Base-by-base conservation (phyloP, 352 stramenopile species). In the Globisporangium camurandrum region DNA sequence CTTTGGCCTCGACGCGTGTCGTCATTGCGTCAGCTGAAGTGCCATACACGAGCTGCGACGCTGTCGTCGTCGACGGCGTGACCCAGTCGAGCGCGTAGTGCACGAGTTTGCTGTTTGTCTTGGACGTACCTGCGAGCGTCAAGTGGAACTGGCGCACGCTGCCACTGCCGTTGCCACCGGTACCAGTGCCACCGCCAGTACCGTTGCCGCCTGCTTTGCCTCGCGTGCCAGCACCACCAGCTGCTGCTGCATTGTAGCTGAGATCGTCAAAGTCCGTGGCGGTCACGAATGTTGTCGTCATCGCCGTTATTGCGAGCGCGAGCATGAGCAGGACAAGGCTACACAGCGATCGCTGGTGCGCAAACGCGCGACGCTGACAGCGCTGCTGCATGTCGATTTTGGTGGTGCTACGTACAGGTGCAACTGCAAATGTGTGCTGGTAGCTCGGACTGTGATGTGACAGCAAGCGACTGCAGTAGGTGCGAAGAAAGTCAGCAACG, bases 81-180 rank as follows among this genome's bases (percentile, higher is more conserved):
- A 89, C 62, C 77, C 77, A 89, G 54, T 89, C 77, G 39, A 89
- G 54, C 61, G 81, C 84, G 61, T 86, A 89, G 51, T 79, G 60
- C 34, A 69, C 34, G 1, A 47, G 26, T 16, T 40, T 61, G 24
- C 33, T 54, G 60, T 59, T 69, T 44, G 37, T 52, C 44, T 30
- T 54, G 28, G 12, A 49, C 17, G 57, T 54, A 20, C 66, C 55
- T 0, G 80, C 71, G 44, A 87, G 49, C 38, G 69, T 87, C 43
- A 89, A 61, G 51, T 89, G 77, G 59, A 85, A 89, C 57, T 89
- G 77, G 2, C n/a, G 24, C 10, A 19, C n/a, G 4, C 17, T 19
- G 39, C 23, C 22, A 2, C 26, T 9, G 49, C 3, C 11, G 4
- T 20, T 4, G 37, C 23, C n/a, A 22, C 33, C 23, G 12, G 28